Percentiles rank a stretch among this genome's conserved stretches.
Evolutionary conservation across 176 grass and related monocot species (phyloP).

Genomic region (Guadua angustifolia): DNA sequence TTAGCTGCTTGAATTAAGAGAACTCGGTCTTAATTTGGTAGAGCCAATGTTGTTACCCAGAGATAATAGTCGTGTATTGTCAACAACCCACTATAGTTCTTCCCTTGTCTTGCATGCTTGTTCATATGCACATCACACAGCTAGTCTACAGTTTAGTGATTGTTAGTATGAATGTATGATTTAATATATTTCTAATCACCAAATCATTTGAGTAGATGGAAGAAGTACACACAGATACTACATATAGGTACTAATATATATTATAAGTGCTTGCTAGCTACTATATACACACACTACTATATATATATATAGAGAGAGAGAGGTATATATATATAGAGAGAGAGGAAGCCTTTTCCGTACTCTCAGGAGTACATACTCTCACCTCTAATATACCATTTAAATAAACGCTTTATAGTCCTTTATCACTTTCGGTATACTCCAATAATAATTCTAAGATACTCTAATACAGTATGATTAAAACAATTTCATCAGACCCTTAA

Average conservation of each 20-base stretch:
- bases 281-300: not conserved
- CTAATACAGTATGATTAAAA: too few relatives aligned
- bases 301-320: too few relatives aligned
- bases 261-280: not conserved
- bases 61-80: conserved; percentile 7
- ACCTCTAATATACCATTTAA: too few relatives aligned
- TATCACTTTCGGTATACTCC: too few relatives aligned
- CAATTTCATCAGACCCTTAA: too few relatives aligned
- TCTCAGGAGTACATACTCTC: too few relatives aligned
- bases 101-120: conserved; percentile 25
- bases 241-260: not conserved
- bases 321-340: too few relatives aligned
- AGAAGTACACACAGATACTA: not conserved
- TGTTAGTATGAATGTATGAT: not conserved
- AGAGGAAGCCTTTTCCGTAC: too few relatives aligned
- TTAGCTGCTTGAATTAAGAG: conserved; percentile 31
- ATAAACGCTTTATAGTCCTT: too few relatives aligned
- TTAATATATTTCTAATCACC: not conserved
- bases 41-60: not conserved
- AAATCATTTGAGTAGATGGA: not conserved
- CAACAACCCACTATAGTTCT: conserved; percentile 13
- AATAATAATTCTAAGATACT: too few relatives aligned
- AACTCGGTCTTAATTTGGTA: conserved; percentile 22
- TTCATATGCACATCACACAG: conserved; percentile 15
- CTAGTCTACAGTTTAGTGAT: not conserved